These are phyloP conservation scores for Sarcomyxa edulis DNA, from an alignment of 768 basidiomycete genomes.

Conservation along the genomic window DNA sequence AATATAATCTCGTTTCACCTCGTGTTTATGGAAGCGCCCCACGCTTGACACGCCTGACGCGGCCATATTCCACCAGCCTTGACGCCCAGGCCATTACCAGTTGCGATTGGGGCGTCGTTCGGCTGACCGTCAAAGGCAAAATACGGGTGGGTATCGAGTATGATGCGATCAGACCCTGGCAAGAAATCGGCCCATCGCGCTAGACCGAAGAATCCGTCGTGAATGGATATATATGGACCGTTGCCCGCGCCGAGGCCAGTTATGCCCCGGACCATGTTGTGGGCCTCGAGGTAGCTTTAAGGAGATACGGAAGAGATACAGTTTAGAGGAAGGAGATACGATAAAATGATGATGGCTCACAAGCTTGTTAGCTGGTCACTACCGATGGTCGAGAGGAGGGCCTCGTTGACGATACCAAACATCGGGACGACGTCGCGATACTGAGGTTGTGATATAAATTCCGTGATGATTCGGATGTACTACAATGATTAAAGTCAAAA, in stretches of 20 bases:
- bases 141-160: slow-evolving; percentile 87
- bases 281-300: slow-evolving; percentile 75
- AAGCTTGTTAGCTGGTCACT: slow-evolving; percentile 51
- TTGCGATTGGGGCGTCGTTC: slow-evolving; percentile 32
- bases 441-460: slow-evolving; percentile 77
- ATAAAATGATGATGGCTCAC: slow-evolving; percentile 40
- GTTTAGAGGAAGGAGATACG: slow-evolving; percentile 6
- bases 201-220: slow-evolving; percentile 80
- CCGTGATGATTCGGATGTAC: slow-evolving; percentile 82
- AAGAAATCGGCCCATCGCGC: slow-evolving; percentile 66
- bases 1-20: slow-evolving; percentile 14
- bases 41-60: slow-evolving; percentile 39
- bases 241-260: slow-evolving; percentile 82
- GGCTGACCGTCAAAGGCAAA: slow-evolving; percentile 58
- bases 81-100: slow-evolving; percentile 32
- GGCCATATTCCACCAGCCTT: slow-evolving; percentile 38
- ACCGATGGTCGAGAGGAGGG: slow-evolving; percentile 48
- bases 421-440: slow-evolving; percentile 79
- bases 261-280: slow-evolving; percentile 73
- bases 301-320: slow-evolving; percentile 16
- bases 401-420: slow-evolving; percentile 91
- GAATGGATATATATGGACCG: slow-evolving; percentile 79
- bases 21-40: slow-evolving; percentile 32
- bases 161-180: slow-evolving; percentile 73
- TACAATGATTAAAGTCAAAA: too few species aligned